A percentile compares a stretch with the other conserved stretches of the same genome.
Evolutionary conservation across 345 rosid genomes (phyloP).

Genomic region (Rhizophora apiculata): DNA sequence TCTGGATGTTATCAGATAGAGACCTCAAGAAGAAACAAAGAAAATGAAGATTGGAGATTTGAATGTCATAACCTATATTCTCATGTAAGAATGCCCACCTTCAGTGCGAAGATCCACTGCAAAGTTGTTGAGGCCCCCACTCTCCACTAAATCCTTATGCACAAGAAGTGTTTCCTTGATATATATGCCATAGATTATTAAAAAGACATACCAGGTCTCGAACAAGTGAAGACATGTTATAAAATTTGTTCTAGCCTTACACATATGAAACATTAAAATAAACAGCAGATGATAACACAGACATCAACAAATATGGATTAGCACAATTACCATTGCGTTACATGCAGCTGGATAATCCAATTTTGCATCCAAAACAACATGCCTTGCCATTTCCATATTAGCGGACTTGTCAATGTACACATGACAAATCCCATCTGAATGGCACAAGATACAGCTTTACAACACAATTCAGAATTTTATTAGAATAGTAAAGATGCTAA

Average conservation of each 20-base stretch:
- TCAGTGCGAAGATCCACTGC: constrained; percentile 49
- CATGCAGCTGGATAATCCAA: constrained; percentile 96
- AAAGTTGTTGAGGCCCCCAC: constrained; percentile 54
- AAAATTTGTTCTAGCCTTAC: neutral
- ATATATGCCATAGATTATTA: constrained; percentile 10
- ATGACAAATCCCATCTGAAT: constrained; percentile 95
- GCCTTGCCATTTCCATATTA: constrained; percentile 73
- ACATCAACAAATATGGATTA: neutral
- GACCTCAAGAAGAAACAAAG: too few relatives aligned
- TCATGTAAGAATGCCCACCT: constrained; percentile 41
- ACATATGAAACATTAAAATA: neutral
- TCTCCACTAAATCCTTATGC: constrained; percentile 72
- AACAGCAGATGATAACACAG: neutral
- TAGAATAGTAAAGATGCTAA: constrained; percentile 9
- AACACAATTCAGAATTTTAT: constrained; percentile 12
- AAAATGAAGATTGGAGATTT: too few relatives aligned
- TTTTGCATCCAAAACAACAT: constrained; percentile 83
- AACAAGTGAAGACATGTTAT: neutral
- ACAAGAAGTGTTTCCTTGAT: constrained; percentile 94
- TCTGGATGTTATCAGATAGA: too few relatives aligned
- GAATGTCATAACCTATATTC: neutral
- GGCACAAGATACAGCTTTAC: constrained; percentile 11
- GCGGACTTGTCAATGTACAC: constrained; percentile 88
- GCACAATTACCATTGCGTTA: constrained; percentile 76
- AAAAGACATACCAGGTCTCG: neutral